Conservation (phyloP, 176 grass and related monocot genomes). For the Sorghum bicolor region Sorghum_bicolor_NCBIv3 NC_012877.2:49121001-49121500, state of each 20-base stretch:
- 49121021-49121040: conserved; percentile 25
- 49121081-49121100: neutral
- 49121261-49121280: neutral
- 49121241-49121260: conserved; percentile 20
- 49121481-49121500: no score
- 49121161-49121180: conserved; percentile 73
- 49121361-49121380: neutral
- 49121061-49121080: neutral
- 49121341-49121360: neutral
- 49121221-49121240: neutral
- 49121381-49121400: neutral
- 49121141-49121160: conserved; percentile 83
- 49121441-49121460: neutral
- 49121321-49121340: neutral
- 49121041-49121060: neutral
- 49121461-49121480: neutral
- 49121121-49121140: conserved; percentile 67
- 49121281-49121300: conserved; percentile 29
- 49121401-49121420: neutral
- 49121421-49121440: neutral
- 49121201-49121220: neutral
- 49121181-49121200: conserved; percentile 34
- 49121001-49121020: conserved; percentile 83
- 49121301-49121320: neutral
- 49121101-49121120: conserved; percentile 14